A percentile compares a stretch with the other conserved stretches of the same genome.
These are phyloP conservation scores for Peniophora sp. DNA, from an alignment of 1,284 basidiomycete genomes.

Conservation along the genomic window DNA sequence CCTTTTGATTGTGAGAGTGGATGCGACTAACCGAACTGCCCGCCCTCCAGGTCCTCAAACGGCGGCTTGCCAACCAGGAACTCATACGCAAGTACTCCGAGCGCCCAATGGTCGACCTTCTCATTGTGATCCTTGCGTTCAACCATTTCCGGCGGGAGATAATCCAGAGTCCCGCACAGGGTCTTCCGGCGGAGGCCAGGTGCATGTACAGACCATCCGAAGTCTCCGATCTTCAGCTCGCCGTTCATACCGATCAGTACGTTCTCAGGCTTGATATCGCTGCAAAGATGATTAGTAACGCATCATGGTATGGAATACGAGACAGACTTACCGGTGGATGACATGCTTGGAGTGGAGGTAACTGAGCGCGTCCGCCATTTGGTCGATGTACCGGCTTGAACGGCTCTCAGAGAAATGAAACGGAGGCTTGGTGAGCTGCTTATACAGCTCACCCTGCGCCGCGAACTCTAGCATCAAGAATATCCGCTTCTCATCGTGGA, in stretches of 20 bases:
- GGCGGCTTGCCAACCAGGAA: constrained; percentile 90
- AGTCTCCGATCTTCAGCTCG: constrained; percentile 97
- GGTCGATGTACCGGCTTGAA: constrained; percentile 86
- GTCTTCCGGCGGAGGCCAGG: constrained; percentile 86
- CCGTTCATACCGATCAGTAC: constrained; percentile 91
- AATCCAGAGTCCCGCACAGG: constrained; percentile 93
- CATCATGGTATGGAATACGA: no score
- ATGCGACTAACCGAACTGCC: constrained; percentile 53
- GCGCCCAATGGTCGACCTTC: constrained; percentile 93
- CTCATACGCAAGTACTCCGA: constrained; percentile 95
- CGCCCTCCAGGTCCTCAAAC: constrained; percentile 81
- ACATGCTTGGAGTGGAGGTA: constrained; percentile 97
- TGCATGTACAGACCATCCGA: constrained; percentile 98
- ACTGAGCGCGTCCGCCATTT: constrained; percentile 94
- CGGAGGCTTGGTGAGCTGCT: constrained; percentile 78
- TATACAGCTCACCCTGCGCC: constrained; percentile 93
- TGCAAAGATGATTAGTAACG: no score
- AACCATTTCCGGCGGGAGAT: constrained; percentile 98
- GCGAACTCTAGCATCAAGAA: constrained; percentile 98
- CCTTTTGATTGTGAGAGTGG: not conserved
- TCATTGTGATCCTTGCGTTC: constrained; percentile 83
- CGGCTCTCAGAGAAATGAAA: constrained; percentile 85
- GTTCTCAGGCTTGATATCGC: constrained; percentile 98
- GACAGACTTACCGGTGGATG: constrained; percentile 55
- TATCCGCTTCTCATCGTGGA: constrained; percentile 97